Base-by-base conservation (phyloP, 805 yeast genomes). In the Kodamaea kaohsiungensis region DNA sequence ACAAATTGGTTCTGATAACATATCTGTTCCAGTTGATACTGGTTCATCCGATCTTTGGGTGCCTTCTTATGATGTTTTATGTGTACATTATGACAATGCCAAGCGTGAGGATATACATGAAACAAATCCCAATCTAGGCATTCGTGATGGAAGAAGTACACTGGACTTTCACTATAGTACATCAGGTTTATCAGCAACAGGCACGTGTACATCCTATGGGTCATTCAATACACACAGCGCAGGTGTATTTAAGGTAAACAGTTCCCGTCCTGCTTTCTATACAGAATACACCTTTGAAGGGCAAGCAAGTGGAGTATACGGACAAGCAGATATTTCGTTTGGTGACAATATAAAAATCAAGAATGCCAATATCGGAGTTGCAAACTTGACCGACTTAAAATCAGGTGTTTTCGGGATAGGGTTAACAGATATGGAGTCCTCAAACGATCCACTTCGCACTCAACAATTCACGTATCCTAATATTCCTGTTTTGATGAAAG, bases 401-500 rank as follows among this genome's bases (percentile, higher is more conserved):
- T 8, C 35, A 30, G 35, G 35, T 5, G 35, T 30, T 30, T 9
- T 30, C 3, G 35, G 35, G 3, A 8, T 30, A 9, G 35, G 35
- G 10, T 8, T 30, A 2, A 30, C 35, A 5, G 13, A 30, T 2
- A 30, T 30, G 35, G 35, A 30, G 8, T 5, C 35, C 12, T 30
- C 35, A 8, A 30, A 30, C 10, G 10, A 30, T 30, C 35, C 35
- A 30, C 3, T 5, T 10, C 13, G 13, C 5, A 30, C 10, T 10
- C 10, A 30, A 9, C 35, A 12, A 8, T 30, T 30, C 35, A 30
- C 35, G 5, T 30, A 30, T 10, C 35, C 35, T 5, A 39, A 39
- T 66, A 70, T 89, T 54, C 96, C 96, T 0, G 59, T 76, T 51
- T 78, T 79, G 56, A 68, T 90, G 74, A 84, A 78, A 50, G 64